A percentile compares a stretch with the other conserved stretches of the same genome.
phyloP scores from a whole-genome alignment of 2,329 filamentous ascomycete species.

The Venturiaceae sp. region DNA sequence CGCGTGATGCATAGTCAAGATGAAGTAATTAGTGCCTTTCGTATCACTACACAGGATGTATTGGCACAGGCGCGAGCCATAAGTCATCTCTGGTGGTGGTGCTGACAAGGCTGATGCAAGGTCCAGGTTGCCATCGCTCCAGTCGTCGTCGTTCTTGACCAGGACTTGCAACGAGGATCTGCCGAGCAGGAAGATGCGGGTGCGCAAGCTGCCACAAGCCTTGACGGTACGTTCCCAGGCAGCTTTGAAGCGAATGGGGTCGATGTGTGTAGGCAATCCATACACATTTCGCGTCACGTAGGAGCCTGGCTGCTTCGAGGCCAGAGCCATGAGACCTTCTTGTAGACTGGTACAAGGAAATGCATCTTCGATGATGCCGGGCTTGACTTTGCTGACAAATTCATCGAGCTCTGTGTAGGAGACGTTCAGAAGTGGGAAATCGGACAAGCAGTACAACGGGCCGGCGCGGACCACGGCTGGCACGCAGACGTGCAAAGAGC shows the following conservation, averaged over 20 bases:
- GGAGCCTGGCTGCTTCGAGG: conserved; percentile 22
- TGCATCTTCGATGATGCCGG: conserved; percentile 25
- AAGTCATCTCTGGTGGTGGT: conserved; percentile 18
- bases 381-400: too few relatives aligned
- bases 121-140: conserved; percentile 17
- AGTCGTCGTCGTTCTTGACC: conserved; percentile 20
- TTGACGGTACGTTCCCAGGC: conserved; percentile 25
- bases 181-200: conserved; percentile 25
- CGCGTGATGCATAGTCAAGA: conserved; percentile 41
- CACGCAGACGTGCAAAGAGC: too few relatives aligned
- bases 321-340: conserved; percentile 29
- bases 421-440: too few relatives aligned
- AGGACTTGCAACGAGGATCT: conserved; percentile 28
- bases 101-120: conserved; percentile 19
- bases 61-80: conserved; percentile 26
- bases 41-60: conserved; percentile 19
- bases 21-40: conserved; percentile 7
- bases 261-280: conserved; percentile 19
- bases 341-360: conserved; percentile 32
- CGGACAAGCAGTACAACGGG: too few relatives aligned
- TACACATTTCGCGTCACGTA: conserved; percentile 28
- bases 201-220: conserved; percentile 26
- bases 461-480: too few relatives aligned
- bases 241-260: conserved; percentile 19
- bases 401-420: too few relatives aligned